Evolutionary conservation across 2,329 filamentous ascomycete species (phyloP).

Genomic region (Cladophialophora exuberans): DNA sequence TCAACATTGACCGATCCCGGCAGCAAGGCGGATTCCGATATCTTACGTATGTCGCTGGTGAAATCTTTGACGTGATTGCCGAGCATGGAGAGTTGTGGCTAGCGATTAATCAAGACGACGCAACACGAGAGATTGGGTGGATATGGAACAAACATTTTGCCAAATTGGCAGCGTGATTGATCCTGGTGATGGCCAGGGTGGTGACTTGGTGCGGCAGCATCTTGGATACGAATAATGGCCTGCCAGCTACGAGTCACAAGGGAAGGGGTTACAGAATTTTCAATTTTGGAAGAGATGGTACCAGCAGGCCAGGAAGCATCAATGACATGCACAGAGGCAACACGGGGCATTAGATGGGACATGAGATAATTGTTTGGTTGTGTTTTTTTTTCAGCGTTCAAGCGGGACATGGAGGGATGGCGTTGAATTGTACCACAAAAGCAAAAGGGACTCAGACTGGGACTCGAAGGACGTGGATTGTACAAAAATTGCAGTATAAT

Average conservation of each 20-base stretch:
- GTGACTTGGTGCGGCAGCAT: not conserved
- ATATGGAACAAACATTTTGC: constrained; percentile 99
- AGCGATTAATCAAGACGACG: constrained; percentile 94
- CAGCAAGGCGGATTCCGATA: constrained; percentile 95
- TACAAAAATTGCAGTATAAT: not conserved
- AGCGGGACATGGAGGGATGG: constrained; percentile 13
- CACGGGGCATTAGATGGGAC: not conserved
- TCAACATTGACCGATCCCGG: constrained; percentile 91
- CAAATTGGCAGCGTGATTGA: constrained; percentile 45
- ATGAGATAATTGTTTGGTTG: not conserved
- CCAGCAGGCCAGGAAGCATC: not conserved
- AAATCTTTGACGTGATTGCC: constrained; percentile 91
- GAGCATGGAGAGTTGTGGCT: constrained; percentile 98
- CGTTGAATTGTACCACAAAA: constrained; percentile 14
- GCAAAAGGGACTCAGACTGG: not conserved
- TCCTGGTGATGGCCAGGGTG: not conserved
- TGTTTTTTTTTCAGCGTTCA: constrained; percentile 18
- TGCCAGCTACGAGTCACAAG: not conserved
- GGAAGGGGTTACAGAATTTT: not conserved
- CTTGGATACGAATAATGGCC: not conserved
- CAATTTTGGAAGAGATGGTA: not conserved
- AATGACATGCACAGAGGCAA: not conserved
- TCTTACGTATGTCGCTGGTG: constrained; percentile 90
- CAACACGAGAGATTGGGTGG: constrained; percentile 80
- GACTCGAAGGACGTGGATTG: constrained; percentile 3